These are phyloP conservation scores for Arachnomyces sp. DNA, from an alignment of 2,329 filamentous ascomycete species.

Conservation along the genomic window DNA sequence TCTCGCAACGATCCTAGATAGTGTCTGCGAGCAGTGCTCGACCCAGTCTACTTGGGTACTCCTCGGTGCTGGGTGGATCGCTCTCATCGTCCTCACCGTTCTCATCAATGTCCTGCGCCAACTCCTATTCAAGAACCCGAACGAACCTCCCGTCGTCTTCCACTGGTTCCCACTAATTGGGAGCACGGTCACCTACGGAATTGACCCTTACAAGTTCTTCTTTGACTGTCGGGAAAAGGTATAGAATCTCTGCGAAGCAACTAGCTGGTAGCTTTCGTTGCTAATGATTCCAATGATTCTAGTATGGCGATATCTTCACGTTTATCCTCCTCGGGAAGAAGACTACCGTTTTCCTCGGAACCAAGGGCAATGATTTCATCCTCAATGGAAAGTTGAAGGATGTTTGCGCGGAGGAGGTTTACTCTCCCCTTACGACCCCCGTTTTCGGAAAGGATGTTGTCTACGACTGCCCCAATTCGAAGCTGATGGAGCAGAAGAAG, in stretches of 20 bases:
- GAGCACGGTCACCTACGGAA: constrained; percentile 88
- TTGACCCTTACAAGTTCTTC: constrained; percentile 64
- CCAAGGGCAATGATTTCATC: constrained; percentile 81
- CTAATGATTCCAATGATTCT: constrained; percentile 8
- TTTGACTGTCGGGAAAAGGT: constrained; percentile 65
- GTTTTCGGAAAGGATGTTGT: constrained; percentile 79
- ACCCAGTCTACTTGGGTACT: constrained; percentile 40
- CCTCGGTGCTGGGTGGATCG: constrained; percentile 34
- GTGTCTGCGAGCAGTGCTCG: constrained; percentile 38
- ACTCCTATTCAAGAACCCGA: constrained; percentile 69
- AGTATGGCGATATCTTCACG: constrained; percentile 86
- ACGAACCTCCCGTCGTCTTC: constrained; percentile 63
- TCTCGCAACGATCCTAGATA: constrained; percentile 40
- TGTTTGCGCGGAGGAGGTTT: constrained; percentile 84
- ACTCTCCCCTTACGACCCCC: constrained; percentile 62
- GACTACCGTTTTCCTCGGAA: constrained; percentile 76
- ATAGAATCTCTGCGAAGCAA: constrained; percentile 13
- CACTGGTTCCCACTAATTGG: constrained; percentile 66
- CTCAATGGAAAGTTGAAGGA: constrained; percentile 85
- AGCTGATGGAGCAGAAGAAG: constrained; percentile 96
- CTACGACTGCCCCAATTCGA: constrained; percentile 83
- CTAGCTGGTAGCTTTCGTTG: not conserved
- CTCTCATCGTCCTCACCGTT: constrained; percentile 50
- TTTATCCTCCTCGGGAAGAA: constrained; percentile 83
- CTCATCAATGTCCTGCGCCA: constrained; percentile 73